Base-by-base conservation (phyloP, 345 rosid genomes). In the Hypericum androsaemum region DNA sequence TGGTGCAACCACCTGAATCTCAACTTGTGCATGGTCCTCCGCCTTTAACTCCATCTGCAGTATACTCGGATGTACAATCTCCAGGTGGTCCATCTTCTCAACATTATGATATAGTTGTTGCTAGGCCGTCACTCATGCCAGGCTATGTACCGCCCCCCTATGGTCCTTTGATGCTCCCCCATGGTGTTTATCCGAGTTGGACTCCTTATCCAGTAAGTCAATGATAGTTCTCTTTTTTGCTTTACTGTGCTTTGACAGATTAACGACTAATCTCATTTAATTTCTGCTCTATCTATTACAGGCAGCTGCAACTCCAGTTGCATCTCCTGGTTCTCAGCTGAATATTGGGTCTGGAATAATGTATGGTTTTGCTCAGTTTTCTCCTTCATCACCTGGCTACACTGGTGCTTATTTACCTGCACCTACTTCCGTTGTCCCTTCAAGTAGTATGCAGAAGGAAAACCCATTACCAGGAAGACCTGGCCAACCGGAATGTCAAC, bases 401-500 rank as follows among this genome's bases (percentile, higher is more conserved):
- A 46, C 80, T 0, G 84, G 86, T 65, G 43, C 80, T 43, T 83
- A 81, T 74, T 83, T 66, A 46, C 53, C 79, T 37, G 49, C 66
- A 11, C 79, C 73, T 55, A 47, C 77, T 53, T 61, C 79, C 47
- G 47, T 64, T 28, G 79, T 70, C 62, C 72, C 80, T 55, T 77
- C 88, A 11, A 78, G 72, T 65, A 74, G 76, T 52, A 60, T 56
- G 57, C 80, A 74, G 74, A 80, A 65, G 68, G 96, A 85, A 35
- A 75, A 63, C 10, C 43, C 62, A 37, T 88, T 81, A 76, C 98
- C 98, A 3, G 87, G 81, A 57, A 78, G 94, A 64, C 95, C 82
- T 32, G 95, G 85, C 56, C 86, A 88, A 46, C 94, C 83, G 2
- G 95, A 88, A 52, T 88, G 98, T 72, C 95, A 74, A 55, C 73